These are phyloP conservation scores for Tetrapyrgos nigripes DNA, from an alignment of 1,284 basidiomycete genomes.

Conservation along the genomic window DNA sequence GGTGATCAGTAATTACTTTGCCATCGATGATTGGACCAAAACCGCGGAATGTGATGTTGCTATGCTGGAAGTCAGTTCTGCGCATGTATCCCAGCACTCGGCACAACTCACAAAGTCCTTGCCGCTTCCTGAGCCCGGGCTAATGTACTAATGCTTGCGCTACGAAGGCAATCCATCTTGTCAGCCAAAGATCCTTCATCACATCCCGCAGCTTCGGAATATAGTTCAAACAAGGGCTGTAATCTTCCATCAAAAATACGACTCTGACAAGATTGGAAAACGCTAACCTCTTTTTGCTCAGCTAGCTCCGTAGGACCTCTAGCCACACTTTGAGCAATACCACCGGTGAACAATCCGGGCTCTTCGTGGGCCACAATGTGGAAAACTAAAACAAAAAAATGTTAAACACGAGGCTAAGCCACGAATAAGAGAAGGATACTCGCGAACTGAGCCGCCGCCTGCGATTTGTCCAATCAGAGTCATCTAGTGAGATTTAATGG, in stretches of 20 bases:
- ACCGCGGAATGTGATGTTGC: slow-evolving; percentile 43
- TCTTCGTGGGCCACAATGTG: slow-evolving; percentile 55
- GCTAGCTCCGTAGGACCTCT: slow-evolving; percentile 53
- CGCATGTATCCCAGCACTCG: no score
- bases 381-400: no score
- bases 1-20: slow-evolving; percentile 51
- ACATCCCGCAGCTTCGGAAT: slow-evolving; percentile 54
- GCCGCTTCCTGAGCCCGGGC: slow-evolving; percentile 62
- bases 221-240: slow-evolving; percentile 60
- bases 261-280: not conserved
- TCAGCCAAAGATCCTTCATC: slow-evolving; percentile 38
- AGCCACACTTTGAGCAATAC: slow-evolving; percentile 67
- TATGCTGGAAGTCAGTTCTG: no score
- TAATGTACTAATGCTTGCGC: slow-evolving; percentile 53
- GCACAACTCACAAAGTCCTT: slow-evolving; percentile 8
- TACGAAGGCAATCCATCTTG: slow-evolving; percentile 54
- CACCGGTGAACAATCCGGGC: slow-evolving; percentile 51
- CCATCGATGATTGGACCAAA: slow-evolving; percentile 57
- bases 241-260: slow-evolving; percentile 2
- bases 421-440: no score
- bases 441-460: slow-evolving; percentile 59
- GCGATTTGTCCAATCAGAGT: slow-evolving; percentile 73
- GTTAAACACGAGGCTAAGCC: no score
- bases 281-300: slow-evolving; percentile 53
- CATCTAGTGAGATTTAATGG: no score